Conservation (phyloP, 768 basidiomycete genomes). For the Tricholoma flavovirens region DNA sequence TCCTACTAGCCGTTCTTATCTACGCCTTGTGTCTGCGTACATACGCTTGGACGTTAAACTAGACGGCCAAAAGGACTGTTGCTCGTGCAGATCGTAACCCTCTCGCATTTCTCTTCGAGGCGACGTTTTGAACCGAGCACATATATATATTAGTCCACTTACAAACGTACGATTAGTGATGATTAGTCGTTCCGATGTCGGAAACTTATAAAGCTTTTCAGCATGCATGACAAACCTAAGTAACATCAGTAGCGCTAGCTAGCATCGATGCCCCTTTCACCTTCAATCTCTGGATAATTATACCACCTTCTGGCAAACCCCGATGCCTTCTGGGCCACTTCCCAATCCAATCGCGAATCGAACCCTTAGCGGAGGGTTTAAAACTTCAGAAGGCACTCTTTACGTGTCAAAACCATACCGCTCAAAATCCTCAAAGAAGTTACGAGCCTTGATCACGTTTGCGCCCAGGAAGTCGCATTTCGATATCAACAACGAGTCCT, state of each 20-base stretch:
- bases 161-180: no score
- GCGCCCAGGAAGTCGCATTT: conserved; percentile 81
- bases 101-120: conserved; percentile 23
- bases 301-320: conserved; percentile 11
- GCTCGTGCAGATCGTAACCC: conserved; percentile 58
- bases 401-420: conserved; percentile 75
- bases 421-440: conserved; percentile 66
- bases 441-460: conserved; percentile 82
- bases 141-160: no score
- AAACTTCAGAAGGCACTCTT: conserved; percentile 58
- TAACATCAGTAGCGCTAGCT: no score
- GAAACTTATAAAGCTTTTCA: no score
- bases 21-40: conserved; percentile 44
- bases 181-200: no score
- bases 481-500: conserved; percentile 71
- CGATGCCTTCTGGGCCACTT: neutral
- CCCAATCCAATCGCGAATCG: conserved; percentile 10
- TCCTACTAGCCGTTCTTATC: conserved; percentile 61
- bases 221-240: neutral
- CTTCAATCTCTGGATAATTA: neutral
- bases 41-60: conserved; percentile 64
- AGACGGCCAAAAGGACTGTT: conserved; percentile 48
- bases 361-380: conserved; percentile 38
- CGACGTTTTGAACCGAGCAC: conserved; percentile 46
- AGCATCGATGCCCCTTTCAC: neutral